A percentile compares a stretch with the other conserved stretches of the same genome.
phyloP scores from a whole-genome alignment of 805 yeast genomes.

The Candida palmyrensis region DNA sequence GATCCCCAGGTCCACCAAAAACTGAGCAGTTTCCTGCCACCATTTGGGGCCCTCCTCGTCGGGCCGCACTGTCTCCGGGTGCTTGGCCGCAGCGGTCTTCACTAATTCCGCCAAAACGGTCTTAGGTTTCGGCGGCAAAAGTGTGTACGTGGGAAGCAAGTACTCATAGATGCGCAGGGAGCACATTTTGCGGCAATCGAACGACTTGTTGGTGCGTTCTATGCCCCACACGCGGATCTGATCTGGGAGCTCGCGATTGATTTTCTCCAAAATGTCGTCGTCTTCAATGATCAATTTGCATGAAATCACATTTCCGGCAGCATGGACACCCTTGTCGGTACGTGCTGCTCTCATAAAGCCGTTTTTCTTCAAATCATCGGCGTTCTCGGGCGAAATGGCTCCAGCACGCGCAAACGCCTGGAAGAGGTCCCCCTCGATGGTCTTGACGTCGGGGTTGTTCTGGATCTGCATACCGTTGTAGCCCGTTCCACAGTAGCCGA shows the following conservation, averaged over 20 bases:
- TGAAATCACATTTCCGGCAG: slow-evolving; percentile 90
- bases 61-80: slow-evolving; percentile 55
- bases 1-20: slow-evolving; percentile 16
- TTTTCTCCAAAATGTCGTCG: slow-evolving; percentile 62
- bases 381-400: slow-evolving; percentile 80
- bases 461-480: slow-evolving; percentile 91
- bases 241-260: slow-evolving; percentile 73
- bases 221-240: slow-evolving; percentile 92
- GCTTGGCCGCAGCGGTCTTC: slow-evolving; percentile 42
- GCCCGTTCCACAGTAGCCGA: slow-evolving; percentile 96
- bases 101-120: slow-evolving; percentile 61
- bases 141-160: slow-evolving; percentile 83
- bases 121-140: slow-evolving; percentile 84
- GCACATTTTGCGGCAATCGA: slow-evolving; percentile 94
- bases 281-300: slow-evolving; percentile 83
- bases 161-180: slow-evolving; percentile 95
- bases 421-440: slow-evolving; percentile 88
- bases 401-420: slow-evolving; percentile 82
- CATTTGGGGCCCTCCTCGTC: slow-evolving; percentile 70
- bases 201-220: slow-evolving; percentile 80
- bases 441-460: slow-evolving; percentile 74
- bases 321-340: slow-evolving; percentile 96
- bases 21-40: slow-evolving; percentile 52
- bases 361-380: slow-evolving; percentile 81
- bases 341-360: slow-evolving; percentile 86